phyloP scores from a whole-genome alignment of 2,329 filamentous ascomycete genomes.

The Sporothrix dimorphospora region DNA sequence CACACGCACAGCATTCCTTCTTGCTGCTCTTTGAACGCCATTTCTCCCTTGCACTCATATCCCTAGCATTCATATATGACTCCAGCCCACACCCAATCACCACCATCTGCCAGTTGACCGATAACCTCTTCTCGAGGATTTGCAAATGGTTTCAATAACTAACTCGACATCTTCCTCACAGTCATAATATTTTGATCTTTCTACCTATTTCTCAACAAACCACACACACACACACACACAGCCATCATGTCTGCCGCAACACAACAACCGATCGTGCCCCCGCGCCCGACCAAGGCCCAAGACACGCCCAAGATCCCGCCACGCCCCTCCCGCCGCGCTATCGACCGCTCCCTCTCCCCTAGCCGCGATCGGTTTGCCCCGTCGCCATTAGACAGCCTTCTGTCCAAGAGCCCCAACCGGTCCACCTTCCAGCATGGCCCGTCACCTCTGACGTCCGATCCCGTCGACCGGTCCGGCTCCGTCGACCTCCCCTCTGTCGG shows the following conservation, averaged over 20 bases:
- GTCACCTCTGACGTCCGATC: constrained; percentile 39
- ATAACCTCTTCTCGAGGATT: too few relatives aligned
- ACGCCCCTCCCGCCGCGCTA: constrained; percentile 69
- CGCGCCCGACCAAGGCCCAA: constrained; percentile 57
- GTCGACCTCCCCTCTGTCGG: constrained; percentile 84
- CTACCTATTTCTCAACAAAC: constrained; percentile 4
- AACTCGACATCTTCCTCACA: neutral
- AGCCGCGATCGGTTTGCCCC: constrained; percentile 77
- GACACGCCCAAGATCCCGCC: constrained; percentile 75
- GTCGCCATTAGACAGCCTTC: constrained; percentile 74
- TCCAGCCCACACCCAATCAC: neutral
- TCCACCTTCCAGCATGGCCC: constrained; percentile 41
- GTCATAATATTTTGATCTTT: neutral
- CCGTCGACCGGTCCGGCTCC: constrained; percentile 68
- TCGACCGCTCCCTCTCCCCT: constrained; percentile 77
- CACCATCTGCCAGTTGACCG: neutral
- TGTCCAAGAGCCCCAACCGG: constrained; percentile 49
- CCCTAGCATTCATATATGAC: neutral
- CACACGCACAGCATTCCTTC: neutral
- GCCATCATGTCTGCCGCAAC: constrained; percentile 53
- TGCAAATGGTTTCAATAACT: neutral
- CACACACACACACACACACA: neutral
- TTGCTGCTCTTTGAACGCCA: neutral
- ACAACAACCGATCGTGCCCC: constrained; percentile 59
- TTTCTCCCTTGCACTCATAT: neutral